Evolutionary conservation across 495 filamentous ascomycete genomes (phyloP), one percentile per base, ranked within the genome.

Genomic region (Aspergillus saccharolyticus): DNA sequence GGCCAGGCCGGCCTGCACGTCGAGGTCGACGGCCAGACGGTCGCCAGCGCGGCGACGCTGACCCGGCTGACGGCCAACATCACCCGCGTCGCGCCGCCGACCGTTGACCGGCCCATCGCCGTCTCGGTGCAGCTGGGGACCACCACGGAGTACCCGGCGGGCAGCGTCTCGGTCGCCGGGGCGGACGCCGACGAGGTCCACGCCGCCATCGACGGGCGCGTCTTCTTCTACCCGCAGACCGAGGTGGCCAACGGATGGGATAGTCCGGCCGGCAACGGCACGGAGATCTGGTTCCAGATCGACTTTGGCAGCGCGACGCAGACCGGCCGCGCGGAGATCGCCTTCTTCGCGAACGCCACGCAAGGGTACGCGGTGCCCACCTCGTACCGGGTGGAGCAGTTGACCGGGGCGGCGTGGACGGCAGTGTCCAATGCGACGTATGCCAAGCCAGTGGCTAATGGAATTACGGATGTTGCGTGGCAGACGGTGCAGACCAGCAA

Each of bases 181-280:
- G 61, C 59, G 7, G 57, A 66, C 12, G 46, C 59, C 3, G 56
- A 63, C 9, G 39, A 42, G 7, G 56, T 67, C 17, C 66, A 67
- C 25, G 57, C 52, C 19, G 66, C 67, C 20, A 69, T 69, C 52
- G 66, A 71, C 51, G 66, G 65, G 0, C 59, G 62, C 4, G 52
- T 64, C 21, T 67, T 59, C 59, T 63, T 66, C 58, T 66, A 55
- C 55, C 63, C 60, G 3, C 51, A 62, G 28, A 7, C 52, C 20
- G 55, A 59, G 14, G 52, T 66, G 42, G 55, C 58, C 15, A 66
- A 66, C 52, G 61, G 63, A 50, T 66, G 63, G 63, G 60, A 61
- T 16, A 62, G 60, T 5, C 63, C 63, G 0, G 58, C 43, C 17
- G 63, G 63, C 12, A 57, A 61, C 33, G 63, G 63, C 1, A 61